phyloP scores from a whole-genome alignment of 2,329 filamentous ascomycete species.

The Fusarium caatingaense region DNA sequence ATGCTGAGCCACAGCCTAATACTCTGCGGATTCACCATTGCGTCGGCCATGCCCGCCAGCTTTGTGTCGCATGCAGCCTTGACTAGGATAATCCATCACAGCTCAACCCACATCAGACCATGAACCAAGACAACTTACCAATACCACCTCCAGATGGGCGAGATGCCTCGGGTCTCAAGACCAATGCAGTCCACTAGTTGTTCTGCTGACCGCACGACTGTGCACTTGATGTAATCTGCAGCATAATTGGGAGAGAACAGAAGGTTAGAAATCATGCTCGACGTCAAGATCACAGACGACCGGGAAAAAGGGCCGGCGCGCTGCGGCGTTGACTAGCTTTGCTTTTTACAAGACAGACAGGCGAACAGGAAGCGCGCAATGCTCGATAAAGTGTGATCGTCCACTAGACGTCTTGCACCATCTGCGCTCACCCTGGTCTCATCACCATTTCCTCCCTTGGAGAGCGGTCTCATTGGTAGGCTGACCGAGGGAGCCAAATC shows the following conservation, averaged over 20 bases:
- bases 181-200: neutral
- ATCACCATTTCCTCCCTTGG: conserved; percentile 46
- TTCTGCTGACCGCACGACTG: neutral
- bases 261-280: neutral
- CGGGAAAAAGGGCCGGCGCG: conserved; percentile 20
- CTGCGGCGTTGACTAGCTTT: conserved; percentile 28
- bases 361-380: conserved; percentile 42
- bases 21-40: conserved; percentile 29
- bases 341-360: conserved; percentile 39
- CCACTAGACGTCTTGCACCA: conserved; percentile 45
- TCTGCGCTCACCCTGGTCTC: conserved; percentile 47
- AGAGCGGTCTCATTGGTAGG: conserved; percentile 41
- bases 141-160: neutral
- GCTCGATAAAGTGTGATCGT: conserved; percentile 46
- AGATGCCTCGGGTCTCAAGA: neutral
- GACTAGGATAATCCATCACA: conserved; percentile 37
- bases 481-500: conserved; percentile 43
- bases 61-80: conserved; percentile 44
- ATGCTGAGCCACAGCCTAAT: conserved; percentile 35
- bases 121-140: conserved; percentile 21
- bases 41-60: conserved; percentile 31
- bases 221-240: neutral
- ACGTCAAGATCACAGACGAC: conserved; percentile 3
- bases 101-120: conserved; percentile 44
- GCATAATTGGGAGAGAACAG: neutral